A percentile compares a stretch with the other conserved stretches of the same genome.
Conservation (phyloP, 2,329 filamentous ascomycete species). For the Epichloe sp. region DNA sequence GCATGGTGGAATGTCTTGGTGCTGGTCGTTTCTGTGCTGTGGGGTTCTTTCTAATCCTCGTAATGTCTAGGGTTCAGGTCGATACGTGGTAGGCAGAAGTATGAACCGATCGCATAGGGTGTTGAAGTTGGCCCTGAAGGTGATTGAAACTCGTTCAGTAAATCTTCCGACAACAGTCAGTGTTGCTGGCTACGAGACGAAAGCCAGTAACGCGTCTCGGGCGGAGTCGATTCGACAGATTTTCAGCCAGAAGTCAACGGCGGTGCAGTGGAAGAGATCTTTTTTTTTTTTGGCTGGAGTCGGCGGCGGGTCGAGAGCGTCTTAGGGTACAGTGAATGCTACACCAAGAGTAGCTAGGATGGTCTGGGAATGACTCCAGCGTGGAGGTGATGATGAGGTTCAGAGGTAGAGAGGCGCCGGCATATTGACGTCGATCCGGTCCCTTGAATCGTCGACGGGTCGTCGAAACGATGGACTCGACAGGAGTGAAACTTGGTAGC, state of each 20-base stretch:
- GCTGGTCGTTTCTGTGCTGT: background rate
- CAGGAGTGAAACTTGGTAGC: background rate
- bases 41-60: background rate
- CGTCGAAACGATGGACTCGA: background rate
- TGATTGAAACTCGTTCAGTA: background rate
- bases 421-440: conserved; percentile 4
- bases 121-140: background rate
- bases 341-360: background rate
- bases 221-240: background rate
- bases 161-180: background rate
- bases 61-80: background rate
- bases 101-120: background rate
- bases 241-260: background rate
- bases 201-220: background rate
- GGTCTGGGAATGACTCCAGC: background rate
- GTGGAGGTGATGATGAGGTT: background rate
- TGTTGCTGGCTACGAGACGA: background rate
- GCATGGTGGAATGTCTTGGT: conserved; percentile 1
- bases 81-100: background rate
- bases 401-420: background rate
- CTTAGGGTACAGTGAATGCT: background rate
- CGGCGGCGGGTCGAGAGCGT: background rate
- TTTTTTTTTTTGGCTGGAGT: background rate
- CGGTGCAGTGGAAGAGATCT: background rate
- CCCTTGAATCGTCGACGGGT: background rate